Evolutionary conservation across 345 rosid genomes (phyloP), one percentile per base, ranked within the genome.

Genomic region (Gynandropsis gynandra): DNA sequence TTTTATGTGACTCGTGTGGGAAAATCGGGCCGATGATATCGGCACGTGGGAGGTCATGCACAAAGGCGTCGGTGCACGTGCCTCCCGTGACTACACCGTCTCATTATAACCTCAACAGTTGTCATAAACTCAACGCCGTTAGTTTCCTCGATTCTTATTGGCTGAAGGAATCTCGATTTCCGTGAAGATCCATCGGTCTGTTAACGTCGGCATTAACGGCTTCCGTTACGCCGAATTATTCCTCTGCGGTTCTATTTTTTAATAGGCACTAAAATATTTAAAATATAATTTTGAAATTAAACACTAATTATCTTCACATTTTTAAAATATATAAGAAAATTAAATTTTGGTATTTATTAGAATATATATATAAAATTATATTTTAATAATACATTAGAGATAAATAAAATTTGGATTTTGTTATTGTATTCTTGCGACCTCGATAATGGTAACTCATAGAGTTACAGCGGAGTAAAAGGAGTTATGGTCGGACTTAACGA

Each of bases 51-150:
- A 45, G 16, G 5, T 24, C 29, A 24, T 24, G 29, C 29, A 5
- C 29, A 24, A 52, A 58, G 45, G 59, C 39, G 51, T 52, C 50
- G 40, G 50, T 46, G 49, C 64, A 65, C 54, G 64, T 65, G 69
- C 58, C 64, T 52, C 19, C 38, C 47, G 32, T 65, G 59, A 58
- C 36, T 32, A 29, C 37, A 48, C 46, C 6, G 21, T 17, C 29
- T 31, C 27, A 9, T 29, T 24, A 35, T 4, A 34, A 17, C 33
- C 20, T 40, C 35, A 50, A 8, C 33, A 46, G 34, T 40, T 12
- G 39, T 4, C 56, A 42, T 33, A 34, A 41, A 4, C 33, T 21
- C 32, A 50, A 50, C 40, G 44, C 34, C 17, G 34, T 50, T 24
- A 24, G 29, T 18, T 50, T 12, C 10, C 9, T 39, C 0, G 18